Evolutionary conservation across 2,329 filamentous ascomycete genomes (phyloP), one percentile per base, ranked within the genome.

Genomic region (Diaporthe longicolla): DNA sequence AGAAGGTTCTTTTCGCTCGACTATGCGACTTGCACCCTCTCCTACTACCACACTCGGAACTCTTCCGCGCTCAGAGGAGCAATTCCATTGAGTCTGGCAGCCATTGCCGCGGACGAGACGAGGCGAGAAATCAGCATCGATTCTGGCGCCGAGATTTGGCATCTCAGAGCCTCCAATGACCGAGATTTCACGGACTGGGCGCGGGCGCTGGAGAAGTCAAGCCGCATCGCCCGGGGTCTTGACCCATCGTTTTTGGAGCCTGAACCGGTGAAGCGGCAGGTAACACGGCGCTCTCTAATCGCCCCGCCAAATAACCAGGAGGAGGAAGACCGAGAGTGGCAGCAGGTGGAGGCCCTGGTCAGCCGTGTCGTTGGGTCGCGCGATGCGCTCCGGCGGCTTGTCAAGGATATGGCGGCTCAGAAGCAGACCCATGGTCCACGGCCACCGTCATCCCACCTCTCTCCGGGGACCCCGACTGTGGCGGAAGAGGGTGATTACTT

Each of bases 121-220:
- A 91, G 94, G 50, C 90, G 95, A 76, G 96, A 98, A 82, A 98
- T 99, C 70, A 97, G 93, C 55, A 97, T 99, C 73, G 97, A 99
- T 82, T 98, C 97, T 0, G 97, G 97, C 1, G 95, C 97, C 3
- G 97, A 99, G 83, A 92, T 99, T 35, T 99, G 97, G 97, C 97
- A 98, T 84, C 87, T 99, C 40, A 93, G 92, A 79, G 95, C 97
- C 4, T 90, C 89, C 66, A 97, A 94, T 78, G 90, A 91, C 66
- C 93, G 93, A 77, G 96, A 98, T 76, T 99, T 98, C 81, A 89
- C 90, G 61, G 93, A 93, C 24, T 99, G 97, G 97, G 95, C 93
- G 63, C 89, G 89, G 61, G 96, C 95, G 0, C 85, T 99, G 68
- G 95, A 98, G 82, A 92, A 90, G 77, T 95, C 96, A 6, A 94